Evolutionary conservation across 495 filamentous ascomycete species (phyloP).

Genomic region (Jackrogersella minutella): DNA sequence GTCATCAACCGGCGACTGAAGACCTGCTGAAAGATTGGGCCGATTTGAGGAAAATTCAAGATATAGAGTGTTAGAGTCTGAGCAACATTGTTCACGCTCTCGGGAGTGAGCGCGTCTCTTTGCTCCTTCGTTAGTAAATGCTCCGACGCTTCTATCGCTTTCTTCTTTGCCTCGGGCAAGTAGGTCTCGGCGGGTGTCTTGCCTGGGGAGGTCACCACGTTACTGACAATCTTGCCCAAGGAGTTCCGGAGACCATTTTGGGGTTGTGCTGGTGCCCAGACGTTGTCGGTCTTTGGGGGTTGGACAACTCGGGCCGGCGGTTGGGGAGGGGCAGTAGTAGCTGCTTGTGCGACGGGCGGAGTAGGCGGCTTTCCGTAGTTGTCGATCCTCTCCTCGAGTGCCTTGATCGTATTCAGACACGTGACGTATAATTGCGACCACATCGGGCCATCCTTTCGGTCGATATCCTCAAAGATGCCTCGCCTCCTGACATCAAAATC

Average conservation of each 20-base stretch:
- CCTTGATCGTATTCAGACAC: conserved; percentile 71
- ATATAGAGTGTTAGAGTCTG: conserved; percentile 43
- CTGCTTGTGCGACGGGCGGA: conserved; percentile 41
- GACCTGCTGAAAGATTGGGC: conserved; percentile 74
- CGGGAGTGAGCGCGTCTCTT: conserved; percentile 52
- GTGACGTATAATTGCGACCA: conserved; percentile 80
- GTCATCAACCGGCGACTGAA: conserved; percentile 67
- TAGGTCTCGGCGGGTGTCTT: conserved; percentile 57
- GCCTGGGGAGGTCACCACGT: conserved; percentile 65
- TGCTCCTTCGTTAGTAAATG: conserved; percentile 56
- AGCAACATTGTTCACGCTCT: conserved; percentile 50
- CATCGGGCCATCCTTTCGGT: conserved; percentile 76
- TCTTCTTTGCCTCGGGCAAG: conserved; percentile 51
- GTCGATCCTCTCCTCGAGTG: conserved; percentile 70
- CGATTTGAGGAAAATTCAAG: conserved; percentile 61
- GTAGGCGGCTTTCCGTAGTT: conserved; percentile 60
- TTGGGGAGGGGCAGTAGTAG: conserved; percentile 38
- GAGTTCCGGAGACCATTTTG: conserved; percentile 20
- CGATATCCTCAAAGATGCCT: conserved; percentile 87
- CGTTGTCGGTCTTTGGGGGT: conserved; percentile 52
- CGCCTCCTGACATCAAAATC: conserved; percentile 76
- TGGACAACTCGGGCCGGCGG: conserved; percentile 36
- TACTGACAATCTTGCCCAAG: conserved; percentile 66
- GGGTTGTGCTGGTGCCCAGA: conserved; percentile 25
- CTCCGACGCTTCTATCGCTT: conserved; percentile 45